Evolutionary conservation across 164 flowering plant species (phyloP).

Genomic region (Annona squamosa): DNA sequence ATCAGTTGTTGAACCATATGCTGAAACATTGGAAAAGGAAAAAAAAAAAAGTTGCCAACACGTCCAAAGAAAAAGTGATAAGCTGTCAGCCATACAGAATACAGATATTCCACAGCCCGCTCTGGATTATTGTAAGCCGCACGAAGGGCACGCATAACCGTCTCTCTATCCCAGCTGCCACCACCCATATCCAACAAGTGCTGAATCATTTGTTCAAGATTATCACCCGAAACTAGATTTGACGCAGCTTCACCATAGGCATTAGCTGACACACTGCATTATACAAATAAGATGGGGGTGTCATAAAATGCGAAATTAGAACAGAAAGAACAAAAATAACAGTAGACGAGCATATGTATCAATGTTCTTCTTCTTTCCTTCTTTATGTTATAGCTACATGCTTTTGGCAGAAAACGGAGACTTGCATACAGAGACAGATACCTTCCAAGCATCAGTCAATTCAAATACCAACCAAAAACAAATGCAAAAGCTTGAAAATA

Average conservation of each 20-base stretch:
- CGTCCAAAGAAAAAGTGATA: neutral
- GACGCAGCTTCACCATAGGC: slow-evolving; percentile 84
- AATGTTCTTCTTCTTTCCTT: neutral
- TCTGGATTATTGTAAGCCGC: slow-evolving; percentile 98
- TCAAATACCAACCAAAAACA: neutral
- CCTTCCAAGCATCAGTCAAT: neutral
- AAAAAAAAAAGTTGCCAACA: neutral
- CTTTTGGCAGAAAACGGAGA: neutral
- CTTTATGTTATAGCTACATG: neutral
- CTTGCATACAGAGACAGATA: neutral
- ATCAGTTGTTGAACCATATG: slow-evolving; percentile 11
- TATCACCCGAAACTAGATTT: slow-evolving; percentile 53
- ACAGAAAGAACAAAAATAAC: neutral
- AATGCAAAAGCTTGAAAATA: neutral
- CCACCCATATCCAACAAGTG: slow-evolving; percentile 94
- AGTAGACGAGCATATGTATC: neutral
- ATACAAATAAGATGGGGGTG: neutral
- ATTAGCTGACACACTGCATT: slow-evolving; percentile 45
- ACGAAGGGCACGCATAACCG: slow-evolving; percentile 84
- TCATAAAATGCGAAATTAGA: neutral
- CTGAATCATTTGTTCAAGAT: slow-evolving; percentile 75
- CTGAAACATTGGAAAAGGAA: neutral
- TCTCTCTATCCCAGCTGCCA: slow-evolving; percentile 92
- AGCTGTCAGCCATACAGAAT: slow-evolving; percentile 52
- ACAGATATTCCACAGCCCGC: slow-evolving; percentile 92